Base-by-base conservation (phyloP, 169 alveolate species). In the Besnoitia besnoiti region DNA sequence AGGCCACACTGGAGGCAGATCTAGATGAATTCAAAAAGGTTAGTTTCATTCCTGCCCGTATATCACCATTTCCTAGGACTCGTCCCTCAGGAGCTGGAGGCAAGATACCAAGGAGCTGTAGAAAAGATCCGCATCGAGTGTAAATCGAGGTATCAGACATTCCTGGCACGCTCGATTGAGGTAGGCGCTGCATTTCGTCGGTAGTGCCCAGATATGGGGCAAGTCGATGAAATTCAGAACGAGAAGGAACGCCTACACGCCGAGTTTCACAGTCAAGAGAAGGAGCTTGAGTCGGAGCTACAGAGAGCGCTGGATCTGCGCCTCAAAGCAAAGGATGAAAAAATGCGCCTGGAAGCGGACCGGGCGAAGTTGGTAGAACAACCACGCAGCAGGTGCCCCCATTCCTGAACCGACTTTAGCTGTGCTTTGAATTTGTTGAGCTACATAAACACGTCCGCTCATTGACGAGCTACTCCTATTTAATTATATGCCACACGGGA, bases 101-200 rank as follows among this genome's bases (percentile, higher is more conserved):
- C 61, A 21, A 51, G 40, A 30, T 77, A 77, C 59, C 87, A 77
- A 44, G 87, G 59, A 8, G 47, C 87, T 12, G 87, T 77, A 39
- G 87, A 77, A 39, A 42, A 16, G 24, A 40, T 77, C 3, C 87
- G 87, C 10, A 27, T 37, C 59, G 87, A 77, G 30, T 77, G 49
- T 37, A 77, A 77, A 42, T n/a, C 49, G 35, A 24, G 49, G 14
- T 77, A 77, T 42, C 44, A 77, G 12, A 12, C 44, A 2, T 40
- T 77, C 40, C 87, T 77, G 12, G 2, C 87, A 16, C 87, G 87
- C 4, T 77, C 87, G 49, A 77, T 77, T 21, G 61, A 77, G 87
- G 87, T 77, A 77, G 7, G 42, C 4, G n/a, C 12, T n/a, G n/a
- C n/a, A n/a, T n/a, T n/a, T n/a, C n/a, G n/a, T 14, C 10, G 62